Percentiles rank a stretch among this genome's conserved stretches.
Evolutionary conservation across 495 filamentous ascomycete species (phyloP).

Genomic region (Extremus antarcticus): DNA sequence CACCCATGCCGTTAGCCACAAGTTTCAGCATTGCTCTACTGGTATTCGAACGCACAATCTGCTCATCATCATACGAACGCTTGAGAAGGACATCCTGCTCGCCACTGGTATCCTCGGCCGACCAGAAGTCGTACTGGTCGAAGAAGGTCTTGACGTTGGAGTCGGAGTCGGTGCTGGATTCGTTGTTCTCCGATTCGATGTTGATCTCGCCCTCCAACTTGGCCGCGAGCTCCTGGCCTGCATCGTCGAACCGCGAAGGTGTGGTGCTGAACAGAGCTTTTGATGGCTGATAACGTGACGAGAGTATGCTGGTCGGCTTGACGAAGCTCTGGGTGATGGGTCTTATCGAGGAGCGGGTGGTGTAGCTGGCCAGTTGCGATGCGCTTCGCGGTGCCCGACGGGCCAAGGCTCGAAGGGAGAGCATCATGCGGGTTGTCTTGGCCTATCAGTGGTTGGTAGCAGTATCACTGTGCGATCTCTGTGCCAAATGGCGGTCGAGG

Average conservation of each 20-base stretch:
- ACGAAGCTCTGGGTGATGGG: not conserved
- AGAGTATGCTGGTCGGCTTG: not conserved
- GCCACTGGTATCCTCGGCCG: constrained; percentile 68
- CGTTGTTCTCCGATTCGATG: constrained; percentile 46
- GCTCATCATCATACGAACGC: constrained; percentile 78
- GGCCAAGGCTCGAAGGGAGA: not conserved
- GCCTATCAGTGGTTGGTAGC: no score
- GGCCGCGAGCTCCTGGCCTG: constrained; percentile 50
- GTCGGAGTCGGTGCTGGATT: constrained; percentile 41
- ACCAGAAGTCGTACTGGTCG: constrained; percentile 53
- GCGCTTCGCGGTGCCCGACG: not conserved
- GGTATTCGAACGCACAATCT: constrained; percentile 49
- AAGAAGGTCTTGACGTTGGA: constrained; percentile 60
- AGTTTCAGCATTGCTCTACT: no score
- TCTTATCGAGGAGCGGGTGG: not conserved
- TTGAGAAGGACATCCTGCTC: constrained; percentile 78
- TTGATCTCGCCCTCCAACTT: constrained; percentile 71
- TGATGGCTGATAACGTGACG: not conserved
- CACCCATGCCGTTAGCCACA: not conserved
- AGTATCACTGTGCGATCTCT: no score
- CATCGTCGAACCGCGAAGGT: constrained; percentile 38
- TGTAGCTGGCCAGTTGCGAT: not conserved
- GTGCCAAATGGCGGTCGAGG: not conserved
- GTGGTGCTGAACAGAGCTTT: constrained; percentile 13
- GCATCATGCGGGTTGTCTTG: not conserved